Conservation (phyloP, 352 stramenopile genomes). For the Peronospora farinosa region DNA sequence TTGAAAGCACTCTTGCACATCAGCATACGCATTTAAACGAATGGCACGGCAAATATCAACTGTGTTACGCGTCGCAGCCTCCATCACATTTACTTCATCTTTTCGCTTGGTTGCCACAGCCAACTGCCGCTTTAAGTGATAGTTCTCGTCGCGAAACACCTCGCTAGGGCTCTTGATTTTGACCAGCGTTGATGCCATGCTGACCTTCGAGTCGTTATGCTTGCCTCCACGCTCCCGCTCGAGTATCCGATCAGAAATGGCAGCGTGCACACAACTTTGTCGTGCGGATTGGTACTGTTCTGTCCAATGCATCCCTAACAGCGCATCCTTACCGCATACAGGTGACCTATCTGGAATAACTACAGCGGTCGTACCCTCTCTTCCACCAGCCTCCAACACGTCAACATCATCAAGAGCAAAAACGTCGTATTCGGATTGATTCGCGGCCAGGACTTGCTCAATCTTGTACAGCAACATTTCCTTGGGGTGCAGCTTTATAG, state of each 20-base stretch:
- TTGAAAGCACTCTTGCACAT: slow-evolving; percentile 46
- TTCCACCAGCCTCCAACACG: slow-evolving; percentile 23
- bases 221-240: slow-evolving; percentile 38
- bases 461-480: slow-evolving; percentile 70
- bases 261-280: slow-evolving; percentile 62
- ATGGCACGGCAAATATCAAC: slow-evolving; percentile 48
- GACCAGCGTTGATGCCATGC: slow-evolving; percentile 13
- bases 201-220: slow-evolving; percentile 10
- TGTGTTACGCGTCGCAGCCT: slow-evolving; percentile 60
- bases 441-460: slow-evolving; percentile 45
- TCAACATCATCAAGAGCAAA: slow-evolving; percentile 46
- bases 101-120: slow-evolving; percentile 38
- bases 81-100: slow-evolving; percentile 49
- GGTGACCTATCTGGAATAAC: slow-evolving; percentile 6
- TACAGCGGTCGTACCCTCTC: slow-evolving; percentile 11
- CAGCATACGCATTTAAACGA: slow-evolving; percentile 37
- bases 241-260: slow-evolving; percentile 61
- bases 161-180: slow-evolving; percentile 52
- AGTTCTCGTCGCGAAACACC: slow-evolving; percentile 60
- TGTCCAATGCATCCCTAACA: slow-evolving; percentile 26
- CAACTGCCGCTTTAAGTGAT: slow-evolving; percentile 47
- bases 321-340: slow-evolving; percentile 5
- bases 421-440: slow-evolving; percentile 27
- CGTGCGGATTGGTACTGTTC: slow-evolving; percentile 48
- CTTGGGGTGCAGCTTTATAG: slow-evolving; percentile 56